Evolutionary conservation across 305 asterid species (phyloP), one percentile per base, ranked within the genome.

Genomic region (Solanum chacoense): DNA sequence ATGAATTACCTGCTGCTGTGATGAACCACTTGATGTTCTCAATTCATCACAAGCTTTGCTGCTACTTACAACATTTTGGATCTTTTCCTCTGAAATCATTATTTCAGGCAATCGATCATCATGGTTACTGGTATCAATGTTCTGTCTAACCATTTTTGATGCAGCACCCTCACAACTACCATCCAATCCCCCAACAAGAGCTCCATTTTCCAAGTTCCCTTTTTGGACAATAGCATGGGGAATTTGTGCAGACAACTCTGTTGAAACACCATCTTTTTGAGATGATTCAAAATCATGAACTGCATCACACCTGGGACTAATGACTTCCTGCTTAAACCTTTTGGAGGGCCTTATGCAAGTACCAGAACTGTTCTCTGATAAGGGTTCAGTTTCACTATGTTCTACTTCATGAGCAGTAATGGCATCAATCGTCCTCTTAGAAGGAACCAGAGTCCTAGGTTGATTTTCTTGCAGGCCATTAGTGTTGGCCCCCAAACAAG

Each of bases 301-400:
- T 59, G 72, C 40, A 40, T 77, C 89, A 63, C 79, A 67, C 86
- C 50, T 87, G 34, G 37, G n/a, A 73, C 79, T 90, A 20, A 73
- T 83, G 88, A 83, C 50, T 74, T 34, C 90, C 91, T 86, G 91
- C 92, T 93, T 93, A 89, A 87, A 55, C 93, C 94, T 95, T 92
- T 93, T 92, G 92, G 88, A 50, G 37, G 93, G 76, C 91, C 87
- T 89, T 85, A 86, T 35, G 86, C 34, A 42, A 86, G 91, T 87
- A 73, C 84, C 90, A 89, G 34, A 32, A 87, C 88, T 89, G 88
- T 85, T 87, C 35, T 76, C 87, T 76, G 73, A 84, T 42, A 80
- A 13, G 71, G 67, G 90, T 85, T 88, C 89, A 32, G 89, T 84
- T 87, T 90, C 42, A 86, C 59, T 55, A 55, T 90, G 87, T 85